phyloP scores from a whole-genome alignment of 208 protist species.

The Crithidia acanthocephali region DNA sequence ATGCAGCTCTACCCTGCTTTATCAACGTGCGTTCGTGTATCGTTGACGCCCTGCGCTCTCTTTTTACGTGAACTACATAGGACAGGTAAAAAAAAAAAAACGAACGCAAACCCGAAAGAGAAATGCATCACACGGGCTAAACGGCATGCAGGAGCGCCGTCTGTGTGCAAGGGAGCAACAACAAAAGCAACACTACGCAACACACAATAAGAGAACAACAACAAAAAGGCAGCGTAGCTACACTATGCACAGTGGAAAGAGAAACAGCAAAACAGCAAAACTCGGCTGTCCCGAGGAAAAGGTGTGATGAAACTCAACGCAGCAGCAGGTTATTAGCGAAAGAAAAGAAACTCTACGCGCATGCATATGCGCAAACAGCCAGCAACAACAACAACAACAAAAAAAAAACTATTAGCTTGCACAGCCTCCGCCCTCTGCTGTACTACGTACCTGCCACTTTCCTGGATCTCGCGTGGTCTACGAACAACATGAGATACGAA shows the following conservation, averaged over 20 bases:
- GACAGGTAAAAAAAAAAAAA: constrained; percentile 20
- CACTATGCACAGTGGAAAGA: background rate
- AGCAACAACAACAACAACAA: background rate
- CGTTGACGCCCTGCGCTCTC: too few relatives aligned
- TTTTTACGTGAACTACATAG: too few relatives aligned
- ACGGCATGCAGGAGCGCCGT: too few relatives aligned
- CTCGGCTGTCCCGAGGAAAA: background rate
- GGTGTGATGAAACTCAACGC: background rate
- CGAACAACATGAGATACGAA: too few relatives aligned
- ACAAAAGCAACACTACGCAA: too few relatives aligned
- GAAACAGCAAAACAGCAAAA: background rate
- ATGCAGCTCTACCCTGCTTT: too few relatives aligned
- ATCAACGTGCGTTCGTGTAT: too few relatives aligned
- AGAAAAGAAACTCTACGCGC: background rate
- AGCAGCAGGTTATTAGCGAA: background rate
- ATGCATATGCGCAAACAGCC: background rate
- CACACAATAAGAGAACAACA: too few relatives aligned
- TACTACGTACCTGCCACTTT: too few relatives aligned
- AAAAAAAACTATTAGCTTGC: too few relatives aligned
- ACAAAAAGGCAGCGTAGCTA: background rate
- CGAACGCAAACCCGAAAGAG: background rate
- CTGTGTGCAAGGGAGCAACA: background rate
- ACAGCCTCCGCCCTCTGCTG: too few relatives aligned
- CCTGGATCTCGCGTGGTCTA: too few relatives aligned
- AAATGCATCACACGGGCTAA: background rate